Conservation (phyloP, 148 eudicot genomes). For the Fagopyrum esculentum region DNA sequence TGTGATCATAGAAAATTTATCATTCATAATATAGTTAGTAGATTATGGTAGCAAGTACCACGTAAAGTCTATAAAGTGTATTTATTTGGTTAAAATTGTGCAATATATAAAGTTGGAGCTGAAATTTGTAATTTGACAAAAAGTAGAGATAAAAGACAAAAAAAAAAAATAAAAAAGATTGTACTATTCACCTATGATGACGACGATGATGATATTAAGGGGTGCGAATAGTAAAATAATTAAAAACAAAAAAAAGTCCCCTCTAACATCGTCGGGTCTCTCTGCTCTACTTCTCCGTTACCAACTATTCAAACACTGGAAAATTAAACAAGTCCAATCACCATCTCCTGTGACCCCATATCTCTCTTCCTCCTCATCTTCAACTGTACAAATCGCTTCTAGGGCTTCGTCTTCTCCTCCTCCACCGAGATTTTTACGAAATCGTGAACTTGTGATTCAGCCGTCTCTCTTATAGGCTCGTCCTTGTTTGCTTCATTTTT, state of each 20-base stretch:
- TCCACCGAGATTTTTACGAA: not conserved
- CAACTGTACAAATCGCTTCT: not conserved
- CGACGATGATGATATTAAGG: no score
- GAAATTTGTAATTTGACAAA: no score
- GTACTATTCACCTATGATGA: no score
- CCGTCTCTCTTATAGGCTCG: conserved; percentile 1
- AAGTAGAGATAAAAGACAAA: no score
- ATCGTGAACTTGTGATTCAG: not conserved
- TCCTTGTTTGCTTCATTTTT: not conserved
- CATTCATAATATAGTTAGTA: no score
- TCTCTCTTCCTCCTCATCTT: not conserved
- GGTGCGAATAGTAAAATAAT: no score
- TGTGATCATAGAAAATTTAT: no score
- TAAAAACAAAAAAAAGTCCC: not conserved
- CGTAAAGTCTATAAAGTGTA: no score
- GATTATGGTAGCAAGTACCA: no score
- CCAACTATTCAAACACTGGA: conserved; percentile 4
- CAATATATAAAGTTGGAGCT: no score
- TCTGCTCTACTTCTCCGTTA: conserved; percentile 1
- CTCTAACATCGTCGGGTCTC: not conserved
- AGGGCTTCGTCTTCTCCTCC: conserved; percentile 10
- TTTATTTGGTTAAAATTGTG: no score
- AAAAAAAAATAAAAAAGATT: no score
- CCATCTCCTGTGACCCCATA: not conserved
- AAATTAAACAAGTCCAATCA: not conserved